Conservation (phyloP, 345 rosid species). For the Trapa bicornis region DNA sequence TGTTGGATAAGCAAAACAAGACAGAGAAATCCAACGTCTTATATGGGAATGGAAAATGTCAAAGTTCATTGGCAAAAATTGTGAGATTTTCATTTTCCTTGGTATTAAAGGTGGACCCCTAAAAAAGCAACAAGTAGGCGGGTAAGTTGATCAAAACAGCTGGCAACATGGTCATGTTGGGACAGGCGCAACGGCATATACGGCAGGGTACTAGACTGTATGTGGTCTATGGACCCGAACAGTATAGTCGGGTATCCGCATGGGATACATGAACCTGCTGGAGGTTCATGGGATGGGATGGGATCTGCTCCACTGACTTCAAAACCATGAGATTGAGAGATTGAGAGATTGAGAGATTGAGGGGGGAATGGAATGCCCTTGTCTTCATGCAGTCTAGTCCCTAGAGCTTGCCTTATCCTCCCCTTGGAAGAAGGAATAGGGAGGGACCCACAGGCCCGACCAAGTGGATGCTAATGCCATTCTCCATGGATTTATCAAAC, state of each 20-base stretch:
- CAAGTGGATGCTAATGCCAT: too few relatives aligned
- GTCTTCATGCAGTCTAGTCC: not conserved
- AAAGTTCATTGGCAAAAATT: slow-evolving; percentile 2
- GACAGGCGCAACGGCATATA: too few relatives aligned
- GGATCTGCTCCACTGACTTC: too few relatives aligned
- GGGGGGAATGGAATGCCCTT: not conserved
- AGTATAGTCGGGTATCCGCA: not conserved
- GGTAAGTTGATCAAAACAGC: not conserved
- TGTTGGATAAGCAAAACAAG: too few relatives aligned
- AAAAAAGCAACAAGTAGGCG: not conserved
- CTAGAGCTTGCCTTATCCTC: too few relatives aligned
- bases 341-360: too few relatives aligned
- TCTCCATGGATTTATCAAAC: too few relatives aligned
- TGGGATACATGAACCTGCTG: not conserved
- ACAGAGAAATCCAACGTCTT: not conserved
- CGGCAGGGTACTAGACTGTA: too few relatives aligned
- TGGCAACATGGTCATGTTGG: not conserved
- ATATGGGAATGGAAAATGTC: not conserved
- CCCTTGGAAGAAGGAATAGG: not conserved
- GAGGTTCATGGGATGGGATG: not conserved
- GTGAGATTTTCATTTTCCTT: not conserved
- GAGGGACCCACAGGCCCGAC: not conserved
- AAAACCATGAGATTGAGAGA: not conserved
- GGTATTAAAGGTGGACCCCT: not conserved
- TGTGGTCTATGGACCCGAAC: too few relatives aligned